These are phyloP conservation scores for Closterium sp. DNA, from an alignment of 139 green algal genomes.

Conservation along the genomic window DNA sequence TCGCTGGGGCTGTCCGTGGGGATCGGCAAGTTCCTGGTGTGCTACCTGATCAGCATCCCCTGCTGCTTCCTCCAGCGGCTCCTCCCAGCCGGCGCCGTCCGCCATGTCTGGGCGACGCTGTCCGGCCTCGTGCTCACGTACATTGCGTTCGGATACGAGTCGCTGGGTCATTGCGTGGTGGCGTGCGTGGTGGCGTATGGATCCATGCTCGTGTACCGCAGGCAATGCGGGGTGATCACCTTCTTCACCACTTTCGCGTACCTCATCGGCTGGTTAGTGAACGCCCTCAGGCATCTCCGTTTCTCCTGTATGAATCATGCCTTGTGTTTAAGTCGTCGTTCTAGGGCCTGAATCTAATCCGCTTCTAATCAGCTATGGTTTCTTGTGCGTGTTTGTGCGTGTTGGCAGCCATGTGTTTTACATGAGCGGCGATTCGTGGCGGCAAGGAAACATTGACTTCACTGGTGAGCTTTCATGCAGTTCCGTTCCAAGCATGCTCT, in stretches of 20 bases:
- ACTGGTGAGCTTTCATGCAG: conserved; percentile 14
- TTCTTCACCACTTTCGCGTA: conserved; percentile 23
- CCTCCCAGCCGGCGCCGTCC: not conserved
- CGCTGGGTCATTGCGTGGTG: conserved; percentile 2
- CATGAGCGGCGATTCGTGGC: conserved; percentile 45
- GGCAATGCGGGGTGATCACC: conserved; percentile 12
- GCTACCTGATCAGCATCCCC: conserved; percentile 8
- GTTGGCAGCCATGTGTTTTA: conserved; percentile 35
- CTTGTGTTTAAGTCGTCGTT: not conserved
- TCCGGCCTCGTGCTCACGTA: conserved; percentile 11
- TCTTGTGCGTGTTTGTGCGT: not conserved
- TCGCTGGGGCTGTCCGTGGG: conserved; percentile 12
- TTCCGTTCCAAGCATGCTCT: not conserved
- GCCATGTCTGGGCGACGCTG: conserved; percentile 18
- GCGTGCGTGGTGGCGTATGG: conserved; percentile 20
- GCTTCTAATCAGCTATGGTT: not conserved
- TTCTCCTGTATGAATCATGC: not conserved
- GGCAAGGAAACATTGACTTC: conserved; percentile 41
- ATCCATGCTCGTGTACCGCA: conserved; percentile 16
- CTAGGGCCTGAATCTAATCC: not conserved
- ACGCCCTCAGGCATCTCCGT: not conserved
- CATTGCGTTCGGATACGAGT: conserved; percentile 20
- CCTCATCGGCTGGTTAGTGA: conserved; percentile 29
- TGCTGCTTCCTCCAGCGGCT: not conserved
- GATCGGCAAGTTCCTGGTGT: conserved; percentile 6